Evolutionary conservation across 2,329 filamentous ascomycete species (phyloP).

Genomic region (Sporothrix schenckii): DNA sequence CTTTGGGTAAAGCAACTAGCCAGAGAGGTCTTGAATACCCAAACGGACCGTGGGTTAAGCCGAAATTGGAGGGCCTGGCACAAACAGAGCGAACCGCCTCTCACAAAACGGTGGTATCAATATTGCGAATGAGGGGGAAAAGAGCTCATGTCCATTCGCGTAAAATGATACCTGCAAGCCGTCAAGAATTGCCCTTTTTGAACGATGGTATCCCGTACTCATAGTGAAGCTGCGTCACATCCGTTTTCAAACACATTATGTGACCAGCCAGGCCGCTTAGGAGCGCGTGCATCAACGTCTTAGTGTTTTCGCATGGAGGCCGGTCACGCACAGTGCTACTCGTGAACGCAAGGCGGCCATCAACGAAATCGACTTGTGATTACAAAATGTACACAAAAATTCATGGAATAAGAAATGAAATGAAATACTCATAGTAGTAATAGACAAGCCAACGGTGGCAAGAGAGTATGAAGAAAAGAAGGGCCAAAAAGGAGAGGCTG

Average conservation of each 20-base stretch:
- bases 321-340: background rate
- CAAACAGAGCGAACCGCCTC: background rate
- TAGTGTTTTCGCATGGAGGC: background rate
- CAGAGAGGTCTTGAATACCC: background rate
- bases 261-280: background rate
- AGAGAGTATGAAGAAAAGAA: background rate
- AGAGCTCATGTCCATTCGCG: background rate
- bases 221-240: background rate
- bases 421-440: background rate
- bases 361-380: background rate
- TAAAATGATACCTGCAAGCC: background rate
- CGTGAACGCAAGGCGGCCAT: background rate
- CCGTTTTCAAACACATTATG: background rate
- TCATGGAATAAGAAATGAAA: background rate
- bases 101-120: background rate
- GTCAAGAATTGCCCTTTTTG: conserved; percentile 8
- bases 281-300: background rate
- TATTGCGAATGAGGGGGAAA: background rate
- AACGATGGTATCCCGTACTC: background rate
- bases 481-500: background rate
- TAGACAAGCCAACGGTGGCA: background rate
- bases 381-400: background rate
- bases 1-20: background rate
- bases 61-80: conserved; percentile 15
- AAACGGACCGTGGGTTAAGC: background rate